phyloP scores from a whole-genome alignment of 2,329 filamentous ascomycete genomes.

The Penicillium sp. region DNA sequence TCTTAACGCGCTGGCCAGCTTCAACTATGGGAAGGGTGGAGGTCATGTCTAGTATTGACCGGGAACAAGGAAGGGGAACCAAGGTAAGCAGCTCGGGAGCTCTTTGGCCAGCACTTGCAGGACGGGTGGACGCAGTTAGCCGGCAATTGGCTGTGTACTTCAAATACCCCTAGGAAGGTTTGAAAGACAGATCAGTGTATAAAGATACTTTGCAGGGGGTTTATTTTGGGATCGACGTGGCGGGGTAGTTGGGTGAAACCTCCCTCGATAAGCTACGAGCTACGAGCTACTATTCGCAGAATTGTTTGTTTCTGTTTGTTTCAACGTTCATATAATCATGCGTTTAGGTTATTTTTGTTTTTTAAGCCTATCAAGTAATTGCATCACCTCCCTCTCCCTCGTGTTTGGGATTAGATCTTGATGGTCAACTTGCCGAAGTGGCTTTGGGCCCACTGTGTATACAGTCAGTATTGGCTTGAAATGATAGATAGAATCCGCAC shows the following conservation, averaged over 20 bases:
- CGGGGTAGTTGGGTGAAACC: conserved; percentile 11
- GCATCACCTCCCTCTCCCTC: too few species aligned
- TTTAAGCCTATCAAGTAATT: background rate
- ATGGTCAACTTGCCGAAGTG: conserved; percentile 56
- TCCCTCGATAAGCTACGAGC: background rate
- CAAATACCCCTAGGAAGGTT: background rate
- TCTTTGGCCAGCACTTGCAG: background rate
- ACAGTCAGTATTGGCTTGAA: conserved; percentile 16
- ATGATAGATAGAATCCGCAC: conserved; percentile 7
- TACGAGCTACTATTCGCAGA: too few species aligned
- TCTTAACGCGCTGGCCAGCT: conserved; percentile 2
- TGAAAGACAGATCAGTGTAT: background rate
- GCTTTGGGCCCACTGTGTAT: conserved; percentile 44
- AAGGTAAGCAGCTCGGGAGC: background rate
- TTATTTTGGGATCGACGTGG: background rate
- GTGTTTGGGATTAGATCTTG: conserved; percentile 31
- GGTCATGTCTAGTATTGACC: conserved; percentile 5
- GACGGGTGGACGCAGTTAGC: background rate
- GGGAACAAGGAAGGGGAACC: background rate
- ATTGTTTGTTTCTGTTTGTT: too few species aligned
- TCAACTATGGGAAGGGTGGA: conserved; percentile 23
- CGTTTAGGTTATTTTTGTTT: too few species aligned
- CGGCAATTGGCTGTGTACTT: background rate
- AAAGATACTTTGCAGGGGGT: background rate
- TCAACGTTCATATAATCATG: background rate